Base-by-base conservation (phyloP, 208 protist genomes). In the Trichomonas vaginalis region DNA sequence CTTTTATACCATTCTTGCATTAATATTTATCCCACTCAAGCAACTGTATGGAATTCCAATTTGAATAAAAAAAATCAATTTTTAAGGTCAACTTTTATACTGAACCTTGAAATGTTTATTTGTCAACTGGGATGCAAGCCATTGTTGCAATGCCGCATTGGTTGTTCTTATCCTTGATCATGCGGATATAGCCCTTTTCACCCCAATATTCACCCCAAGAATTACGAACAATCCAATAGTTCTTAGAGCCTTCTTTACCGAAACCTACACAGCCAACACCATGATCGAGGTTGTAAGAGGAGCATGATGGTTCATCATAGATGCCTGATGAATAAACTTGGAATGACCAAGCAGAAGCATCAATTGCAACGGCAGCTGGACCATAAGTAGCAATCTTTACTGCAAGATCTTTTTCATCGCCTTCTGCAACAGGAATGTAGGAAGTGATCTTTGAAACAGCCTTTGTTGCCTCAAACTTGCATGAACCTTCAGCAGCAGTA, bases 131-230 rank as follows among this genome's bases (percentile, higher is more conserved):
- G 21, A 70, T 27, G n/a, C 17, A n/a, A 83, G 96, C 96, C 10
- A 95, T 49, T n/a, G 96, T 96, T 2, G 96, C 96, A 47, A 96
- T 95, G 12, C 96, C 96, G 62, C 96, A 96, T 39, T 96, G 96
- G 40, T 96, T 96, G 9, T 96, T 96, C 48, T 96, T 96, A 32
- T 96, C 82, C 8, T 87, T 1, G 42, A 37, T 35, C 96, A 96
- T 96, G 0, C 42, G 21, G 8, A 96, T 70, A 47, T 96, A 96
- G 0, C 96, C 97, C n/a, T 95, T 37, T 42, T 97, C 96, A n/a
- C 97, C 97, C 97, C 97, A 97, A 12, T 37, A 96, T 8, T 88
- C 6, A 32, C 96, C 96, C 96, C 97, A 97, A 35, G 96, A 97
- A 95, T 97, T 97, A 56, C 97, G 96, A 10, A 97, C 95, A 37